These are phyloP conservation scores for Rhodotorula sp. DNA, from an alignment of 1,284 basidiomycete genomes.

Conservation along the genomic window DNA sequence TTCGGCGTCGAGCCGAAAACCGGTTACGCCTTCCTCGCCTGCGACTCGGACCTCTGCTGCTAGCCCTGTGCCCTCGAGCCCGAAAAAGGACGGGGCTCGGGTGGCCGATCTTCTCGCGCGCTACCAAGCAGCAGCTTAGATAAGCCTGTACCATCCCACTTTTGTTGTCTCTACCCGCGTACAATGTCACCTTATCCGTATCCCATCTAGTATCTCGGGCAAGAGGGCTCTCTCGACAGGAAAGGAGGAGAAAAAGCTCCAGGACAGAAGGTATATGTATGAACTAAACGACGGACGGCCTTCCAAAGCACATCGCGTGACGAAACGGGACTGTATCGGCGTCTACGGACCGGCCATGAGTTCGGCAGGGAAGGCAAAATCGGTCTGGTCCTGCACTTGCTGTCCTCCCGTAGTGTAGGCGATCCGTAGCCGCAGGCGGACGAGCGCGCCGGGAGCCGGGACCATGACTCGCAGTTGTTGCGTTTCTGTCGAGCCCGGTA, in stretches of 20 bases:
- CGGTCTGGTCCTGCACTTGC: constrained; percentile 83
- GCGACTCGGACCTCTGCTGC: no score
- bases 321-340: neutral
- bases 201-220: neutral
- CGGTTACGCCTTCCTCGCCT: no score
- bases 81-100: neutral
- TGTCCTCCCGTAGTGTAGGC: constrained; percentile 68
- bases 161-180: no score
- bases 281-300: no score
- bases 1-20: no score
- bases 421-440: constrained; percentile 83
- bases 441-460: constrained; percentile 70
- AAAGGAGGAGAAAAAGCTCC: no score
- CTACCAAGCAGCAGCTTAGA: constrained; percentile 20
- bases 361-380: constrained; percentile 83
- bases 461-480: constrained; percentile 90
- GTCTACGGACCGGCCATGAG: constrained; percentile 35
- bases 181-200: neutral
- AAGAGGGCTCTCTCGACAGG: neutral
- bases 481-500: constrained; percentile 77
- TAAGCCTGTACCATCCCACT: neutral
- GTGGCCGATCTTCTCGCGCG: constrained; percentile 24
- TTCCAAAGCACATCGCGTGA: no score
- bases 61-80: no score
- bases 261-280: no score